Evolutionary conservation across 1,139 yeast species (phyloP), one percentile per base, ranked within the genome.

Genomic region (Lodderomyces pseudojiufengensis): DNA sequence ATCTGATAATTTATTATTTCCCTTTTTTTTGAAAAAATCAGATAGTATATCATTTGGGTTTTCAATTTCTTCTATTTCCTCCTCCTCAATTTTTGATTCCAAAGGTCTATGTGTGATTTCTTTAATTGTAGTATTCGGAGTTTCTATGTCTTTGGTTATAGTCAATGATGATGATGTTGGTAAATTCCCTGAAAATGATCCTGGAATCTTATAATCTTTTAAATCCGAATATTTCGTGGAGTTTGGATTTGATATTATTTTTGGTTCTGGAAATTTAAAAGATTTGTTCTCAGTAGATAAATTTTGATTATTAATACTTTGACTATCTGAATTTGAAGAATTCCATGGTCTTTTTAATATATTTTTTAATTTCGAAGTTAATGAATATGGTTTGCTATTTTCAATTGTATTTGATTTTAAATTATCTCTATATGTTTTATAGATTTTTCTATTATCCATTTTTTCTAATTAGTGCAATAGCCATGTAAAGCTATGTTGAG

Each of bases 21-120:
- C 96, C 52, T 85, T 87, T 27, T 65, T 66, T 24, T 72, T 71
- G 57, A 88, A 88, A 52, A 88, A 88, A 28, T 72, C 77, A 5
- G 90, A 82, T 39, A 88, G 64, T 21, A 77, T 70, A 36, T 75
- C 78, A 54, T 80, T 83, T 7, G 65, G 51, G n/a, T 60, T 49
- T 31, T 37, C 29, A 10, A 24, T n/a, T n/a, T n/a, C n/a, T n/a
- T n/a, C 32, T 2, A 31, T 27, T 10, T 38, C 42, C n/a, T 24
- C 23, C 28, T 30, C 21, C 9, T 11, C 29, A 18, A 5, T 18
- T 18, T n/a, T 6, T 26, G n/a, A n/a, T n/a, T n/a, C n/a, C n/a
- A n/a, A n/a, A n/a, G n/a, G n/a, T n/a, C n/a, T n/a, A n/a, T n/a
- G n/a, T n/a, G n/a, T n/a, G n/a, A n/a, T n/a, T n/a, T n/a, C n/a